Evolutionary conservation across 2,329 filamentous ascomycete genomes (phyloP).

Genomic region (Colletotrichum eremochloae): DNA sequence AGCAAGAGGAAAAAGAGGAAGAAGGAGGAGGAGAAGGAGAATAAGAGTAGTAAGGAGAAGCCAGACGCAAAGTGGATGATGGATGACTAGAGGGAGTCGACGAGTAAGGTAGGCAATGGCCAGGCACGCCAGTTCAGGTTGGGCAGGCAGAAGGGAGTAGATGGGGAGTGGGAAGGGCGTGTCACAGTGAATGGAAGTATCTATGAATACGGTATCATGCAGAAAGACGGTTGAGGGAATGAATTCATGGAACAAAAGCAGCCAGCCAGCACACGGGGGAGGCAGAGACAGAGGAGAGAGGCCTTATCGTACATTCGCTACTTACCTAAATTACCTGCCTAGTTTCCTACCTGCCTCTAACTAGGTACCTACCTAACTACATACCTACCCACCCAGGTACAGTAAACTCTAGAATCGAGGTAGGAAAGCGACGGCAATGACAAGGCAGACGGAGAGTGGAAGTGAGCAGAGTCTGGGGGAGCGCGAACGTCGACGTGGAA

Average conservation of each 20-base stretch:
- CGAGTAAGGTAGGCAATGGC: conserved; percentile 9
- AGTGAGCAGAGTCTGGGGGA: conserved; percentile 15
- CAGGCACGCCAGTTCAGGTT: conserved; percentile 16
- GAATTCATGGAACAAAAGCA: conserved; percentile 4
- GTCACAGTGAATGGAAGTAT: conserved; percentile 14
- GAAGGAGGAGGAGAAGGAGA: conserved; percentile 9
- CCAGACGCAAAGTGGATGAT: conserved; percentile 42
- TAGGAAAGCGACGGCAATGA: conserved; percentile 1
- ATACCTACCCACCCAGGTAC: not conserved
- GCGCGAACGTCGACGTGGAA: conserved; percentile 34
- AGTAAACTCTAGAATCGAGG: conserved; percentile 1
- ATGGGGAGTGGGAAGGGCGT: conserved; percentile 15
- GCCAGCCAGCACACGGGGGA: not conserved
- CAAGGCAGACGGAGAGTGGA: not conserved
- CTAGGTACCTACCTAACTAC: too few species aligned
- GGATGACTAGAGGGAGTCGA: conserved; percentile 25
- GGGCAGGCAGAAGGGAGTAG: conserved; percentile 14
- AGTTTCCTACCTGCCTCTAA: too few species aligned
- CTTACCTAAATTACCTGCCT: too few species aligned
- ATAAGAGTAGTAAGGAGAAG: conserved; percentile 36
- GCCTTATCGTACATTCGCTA: not conserved
- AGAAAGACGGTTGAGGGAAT: conserved; percentile 13
- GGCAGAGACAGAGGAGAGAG: conserved; percentile 4
- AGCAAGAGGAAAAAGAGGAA: not conserved
- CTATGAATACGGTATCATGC: conserved; percentile 12